Base-by-base conservation (phyloP, 1,139 yeast species). In the Meyerozyma smithsonii region DNA sequence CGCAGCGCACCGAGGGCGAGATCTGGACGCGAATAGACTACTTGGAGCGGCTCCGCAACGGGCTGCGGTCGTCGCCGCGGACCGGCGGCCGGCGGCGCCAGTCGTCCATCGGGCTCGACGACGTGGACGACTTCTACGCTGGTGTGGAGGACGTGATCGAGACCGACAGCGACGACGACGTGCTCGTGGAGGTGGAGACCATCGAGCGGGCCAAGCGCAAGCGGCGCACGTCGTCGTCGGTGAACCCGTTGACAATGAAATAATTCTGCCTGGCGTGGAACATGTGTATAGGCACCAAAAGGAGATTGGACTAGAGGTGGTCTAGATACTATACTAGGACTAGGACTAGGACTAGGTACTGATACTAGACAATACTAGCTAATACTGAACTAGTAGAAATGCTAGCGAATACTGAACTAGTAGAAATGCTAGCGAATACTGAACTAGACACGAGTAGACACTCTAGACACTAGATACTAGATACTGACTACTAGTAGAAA, bases 1-100 rank as follows among this genome's bases (percentile, higher is more conserved):
- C 92, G 5, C 78, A 76, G 45, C 72, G 88, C 46, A 73, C 92
- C 0, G 92, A 84, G 54, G 72, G 72, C n/a, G 94, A 85, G 49
- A 86, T 86, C 28, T 71, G 78, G 70, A 61, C 75, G 26, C 70
- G 95, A 44, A 74, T 84, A 16, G 76, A 71, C 41, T 68, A 75
- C 41, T 61, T 84, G 39, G 84, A 79, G 44, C 34, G 34, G 26
- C 36, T 30, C 34, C 52, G 72, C 37, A 70, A 69, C 46, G 77
- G 77, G 3, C 69, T 62, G 42, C 51, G 74, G 28, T 49, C 68
- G 2, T 56, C 66, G 39, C 34, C 34, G 7, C 34, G 34, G 10
- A 51, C 59, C 10, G 58, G 65, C 4, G 52, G 66, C 35, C 59
- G 68, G 42, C 53, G 69, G 42, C 55, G 75, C 40, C 71, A 64